Evolutionary conservation across 768 basidiomycete genomes (phyloP), one percentile per base, ranked within the genome.

Genomic region (Panaeolus papilionaceus): DNA sequence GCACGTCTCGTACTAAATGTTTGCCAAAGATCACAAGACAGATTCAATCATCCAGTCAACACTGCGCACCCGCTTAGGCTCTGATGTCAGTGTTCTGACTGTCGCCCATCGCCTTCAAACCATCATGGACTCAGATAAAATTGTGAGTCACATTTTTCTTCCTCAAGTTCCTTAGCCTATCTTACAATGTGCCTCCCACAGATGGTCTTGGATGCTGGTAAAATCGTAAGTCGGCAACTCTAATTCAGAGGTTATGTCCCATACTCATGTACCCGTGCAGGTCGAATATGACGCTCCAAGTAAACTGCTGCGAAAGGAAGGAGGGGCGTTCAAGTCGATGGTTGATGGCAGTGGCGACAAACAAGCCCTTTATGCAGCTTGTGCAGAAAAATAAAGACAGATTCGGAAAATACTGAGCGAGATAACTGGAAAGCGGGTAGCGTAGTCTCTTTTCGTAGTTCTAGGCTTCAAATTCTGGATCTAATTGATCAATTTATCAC

Each of bases 51-150:
- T 92, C 66, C 91, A 92, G 72, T 79, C 84, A 37, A 88, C 89
- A 0, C 87, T 93, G 65, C 82, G 91, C 18, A 82, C 85, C 64
- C 88, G 90, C 71, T 86, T 92, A 69, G 81, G 80, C 33, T 80
- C 84, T 40, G 87, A 87, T 68, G 81, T 89, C 18, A 88, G 87
- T 4, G 73, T 91, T 44, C 76, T 91, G 26, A 88, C 86, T 5
- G 87, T 93, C 44, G 92, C 92, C 3, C 92, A 92, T 76, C 79
- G 89, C 44, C 80, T 91, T 16, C 84, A 85, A 69, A 91, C 89
- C 0, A 86, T 91, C 62, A 86, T 91, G 73, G 86, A 92, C 75
- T 83, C 89, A 75, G 85, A 86, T 79, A 82, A 80, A 67, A 81
- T 84, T 68, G 81, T 84, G 65, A 67, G 82, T 73, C 37, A 16